A percentile compares a stretch with the other conserved stretches of the same genome.
Conservation (phyloP, 768 basidiomycete genomes). For the Kwoniella sp. region DNA sequence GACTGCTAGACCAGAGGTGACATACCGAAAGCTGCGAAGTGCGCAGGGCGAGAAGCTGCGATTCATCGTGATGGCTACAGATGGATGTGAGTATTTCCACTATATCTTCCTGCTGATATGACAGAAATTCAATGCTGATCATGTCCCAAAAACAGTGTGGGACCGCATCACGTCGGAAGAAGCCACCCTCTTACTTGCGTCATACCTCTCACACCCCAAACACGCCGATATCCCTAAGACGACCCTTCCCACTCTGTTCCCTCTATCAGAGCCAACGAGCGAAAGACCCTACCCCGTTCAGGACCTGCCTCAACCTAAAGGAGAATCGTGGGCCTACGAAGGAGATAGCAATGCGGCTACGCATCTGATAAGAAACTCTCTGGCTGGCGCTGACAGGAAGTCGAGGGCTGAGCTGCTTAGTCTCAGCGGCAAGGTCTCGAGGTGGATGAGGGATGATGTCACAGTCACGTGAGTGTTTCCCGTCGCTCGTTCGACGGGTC, state of each 20-base stretch:
- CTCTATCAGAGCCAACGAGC: constrained; percentile 17
- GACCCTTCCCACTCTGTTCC: constrained; percentile 31
- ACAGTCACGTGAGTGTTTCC: constrained; percentile 49
- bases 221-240: constrained; percentile 44
- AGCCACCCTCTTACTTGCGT: constrained; percentile 48
- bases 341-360: constrained; percentile 53
- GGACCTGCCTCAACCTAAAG: constrained; percentile 33
- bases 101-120: background rate
- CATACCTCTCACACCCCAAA: constrained; percentile 43
- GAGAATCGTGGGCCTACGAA: constrained; percentile 46
- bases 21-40: constrained; percentile 39
- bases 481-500: background rate
- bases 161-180: constrained; percentile 54
- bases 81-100: constrained; percentile 46
- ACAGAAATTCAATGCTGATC: background rate
- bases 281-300: constrained; percentile 40
- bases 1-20: constrained; percentile 52
- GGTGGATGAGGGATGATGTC: constrained; percentile 54
- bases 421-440: constrained; percentile 37
- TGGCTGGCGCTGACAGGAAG: constrained; percentile 45
- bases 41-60: constrained; percentile 44
- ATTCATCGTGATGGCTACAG: constrained; percentile 54
- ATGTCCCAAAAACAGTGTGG: constrained; percentile 43
- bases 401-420: constrained; percentile 47
- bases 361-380: constrained; percentile 52